These are phyloP conservation scores for Neurospora sp. DNA, from an alignment of 495 filamentous ascomycete species.

Conservation along the genomic window DNA sequence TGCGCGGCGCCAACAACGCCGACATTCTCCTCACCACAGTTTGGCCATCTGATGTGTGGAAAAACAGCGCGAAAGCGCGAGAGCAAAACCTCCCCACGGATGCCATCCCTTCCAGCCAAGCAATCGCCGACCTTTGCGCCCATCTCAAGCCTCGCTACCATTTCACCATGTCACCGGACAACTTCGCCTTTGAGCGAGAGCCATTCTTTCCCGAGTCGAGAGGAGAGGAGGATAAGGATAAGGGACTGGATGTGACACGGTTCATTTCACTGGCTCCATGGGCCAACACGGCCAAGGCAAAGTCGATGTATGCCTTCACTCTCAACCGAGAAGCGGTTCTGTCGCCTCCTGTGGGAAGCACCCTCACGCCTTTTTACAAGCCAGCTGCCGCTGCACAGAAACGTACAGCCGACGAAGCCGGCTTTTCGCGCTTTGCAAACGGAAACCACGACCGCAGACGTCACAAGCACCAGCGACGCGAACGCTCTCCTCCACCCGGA, in stretches of 20 bases:
- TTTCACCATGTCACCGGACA: slow-evolving; percentile 53
- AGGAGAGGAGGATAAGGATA: slow-evolving; percentile 19
- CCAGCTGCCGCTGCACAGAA: slow-evolving; percentile 33
- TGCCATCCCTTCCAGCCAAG: slow-evolving; percentile 25
- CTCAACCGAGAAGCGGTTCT: slow-evolving; percentile 50
- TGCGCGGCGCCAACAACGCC: slow-evolving; percentile 61
- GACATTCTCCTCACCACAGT: slow-evolving; percentile 80
- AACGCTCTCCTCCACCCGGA: slow-evolving; percentile 47
- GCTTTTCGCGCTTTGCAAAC: slow-evolving; percentile 59
- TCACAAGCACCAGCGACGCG: slow-evolving; percentile 37
- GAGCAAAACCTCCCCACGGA: slow-evolving; percentile 35
- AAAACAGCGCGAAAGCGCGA: slow-evolving; percentile 35
- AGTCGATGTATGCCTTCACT: slow-evolving; percentile 84
- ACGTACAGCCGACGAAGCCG: slow-evolving; percentile 47
- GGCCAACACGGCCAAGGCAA: slow-evolving; percentile 62
- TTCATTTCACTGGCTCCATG: slow-evolving; percentile 80
- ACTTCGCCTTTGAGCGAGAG: slow-evolving; percentile 77
- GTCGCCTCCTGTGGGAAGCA: slow-evolving; percentile 55
- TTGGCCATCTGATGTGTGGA: slow-evolving; percentile 69
- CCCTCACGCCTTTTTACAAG: slow-evolving; percentile 53
- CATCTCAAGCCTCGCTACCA: slow-evolving; percentile 81
- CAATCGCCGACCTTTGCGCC: slow-evolving; percentile 64
- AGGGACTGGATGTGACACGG: slow-evolving; percentile 55
- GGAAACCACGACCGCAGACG: slow-evolving; percentile 51
- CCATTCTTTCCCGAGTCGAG: slow-evolving; percentile 64